Evolutionary conservation across 176 grass and related monocot species (phyloP).

Genomic region (Areca catechu): DNA sequence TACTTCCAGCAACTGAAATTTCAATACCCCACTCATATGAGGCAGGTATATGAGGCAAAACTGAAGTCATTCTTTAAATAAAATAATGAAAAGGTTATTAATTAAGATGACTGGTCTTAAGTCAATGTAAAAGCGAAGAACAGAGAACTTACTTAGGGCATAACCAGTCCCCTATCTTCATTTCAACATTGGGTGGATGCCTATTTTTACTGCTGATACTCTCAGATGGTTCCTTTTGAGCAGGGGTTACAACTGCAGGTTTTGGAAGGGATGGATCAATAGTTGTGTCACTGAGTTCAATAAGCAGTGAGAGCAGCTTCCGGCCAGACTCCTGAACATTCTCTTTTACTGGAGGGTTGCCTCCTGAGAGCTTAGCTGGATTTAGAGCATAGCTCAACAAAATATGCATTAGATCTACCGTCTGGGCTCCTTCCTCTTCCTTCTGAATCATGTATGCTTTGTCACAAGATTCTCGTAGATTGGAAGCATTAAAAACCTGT

Average conservation of each 20-base stretch:
- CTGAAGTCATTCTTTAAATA: too few relatives aligned
- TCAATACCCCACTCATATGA: too few relatives aligned
- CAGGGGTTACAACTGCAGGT: conserved; percentile 20
- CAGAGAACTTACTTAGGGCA: too few relatives aligned
- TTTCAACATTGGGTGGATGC: too few relatives aligned
- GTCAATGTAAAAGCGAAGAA: too few relatives aligned
- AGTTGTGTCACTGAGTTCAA: conserved; percentile 49
- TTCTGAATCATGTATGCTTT: conserved; percentile 40
- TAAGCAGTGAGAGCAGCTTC: conserved; percentile 64
- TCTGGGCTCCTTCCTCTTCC: conserved; percentile 39
- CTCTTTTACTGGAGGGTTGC: conserved; percentile 22
- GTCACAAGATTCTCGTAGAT: conserved; percentile 71
- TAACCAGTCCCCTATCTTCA: too few relatives aligned
- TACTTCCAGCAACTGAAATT: too few relatives aligned
- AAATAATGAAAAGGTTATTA: too few relatives aligned
- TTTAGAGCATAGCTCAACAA: conserved; percentile 64
- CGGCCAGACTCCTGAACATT: conserved; percentile 64
- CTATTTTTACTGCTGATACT: too few relatives aligned
- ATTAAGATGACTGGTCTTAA: too few relatives aligned
- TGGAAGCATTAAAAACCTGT: conserved; percentile 65
- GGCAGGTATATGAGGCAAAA: too few relatives aligned
- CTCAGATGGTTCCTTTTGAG: too few relatives aligned
- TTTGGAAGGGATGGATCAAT: conserved; percentile 49
- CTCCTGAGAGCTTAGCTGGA: conserved; percentile 38
- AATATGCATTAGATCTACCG: conserved; percentile 74